phyloP scores from a whole-genome alignment of 192 early-diverging fungal genomes.

The Coemansia sp. region DNA sequence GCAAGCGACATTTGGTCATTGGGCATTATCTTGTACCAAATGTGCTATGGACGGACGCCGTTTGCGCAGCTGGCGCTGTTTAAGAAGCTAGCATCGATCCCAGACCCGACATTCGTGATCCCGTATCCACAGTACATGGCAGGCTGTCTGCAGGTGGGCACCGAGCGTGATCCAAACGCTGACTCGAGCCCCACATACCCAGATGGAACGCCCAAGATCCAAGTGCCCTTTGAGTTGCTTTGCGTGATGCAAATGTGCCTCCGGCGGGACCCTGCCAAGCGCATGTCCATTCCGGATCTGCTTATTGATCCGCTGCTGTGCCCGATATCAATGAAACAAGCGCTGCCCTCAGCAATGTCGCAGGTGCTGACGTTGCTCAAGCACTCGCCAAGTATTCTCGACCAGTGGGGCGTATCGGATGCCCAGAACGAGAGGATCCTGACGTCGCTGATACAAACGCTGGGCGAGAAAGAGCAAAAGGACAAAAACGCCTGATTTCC shows the following conservation, averaged over 20 bases:
- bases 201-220: slow-evolving; percentile 22
- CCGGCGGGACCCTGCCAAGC: slow-evolving; percentile 61
- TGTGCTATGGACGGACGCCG: slow-evolving; percentile 83
- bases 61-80: slow-evolving; percentile 71
- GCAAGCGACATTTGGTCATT: slow-evolving; percentile 90
- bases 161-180: slow-evolving; percentile 34
- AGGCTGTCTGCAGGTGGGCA: slow-evolving; percentile 37
- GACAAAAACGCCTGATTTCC: neutral
- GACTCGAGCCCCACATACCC: slow-evolving; percentile 6
- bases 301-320: slow-evolving; percentile 65
- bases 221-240: slow-evolving; percentile 57
- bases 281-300: slow-evolving; percentile 69
- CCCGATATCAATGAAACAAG: slow-evolving; percentile 41
- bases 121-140: slow-evolving; percentile 57
- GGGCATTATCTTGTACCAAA: slow-evolving; percentile 90
- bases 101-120: slow-evolving; percentile 67
- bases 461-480: slow-evolving; percentile 28
- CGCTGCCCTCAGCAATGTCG: slow-evolving; percentile 39
- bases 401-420: slow-evolving; percentile 47
- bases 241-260: slow-evolving; percentile 72
- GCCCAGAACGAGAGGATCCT: slow-evolving; percentile 44
- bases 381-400: slow-evolving; percentile 35
- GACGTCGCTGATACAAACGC: slow-evolving; percentile 17
- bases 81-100: slow-evolving; percentile 72
- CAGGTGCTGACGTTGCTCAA: slow-evolving; percentile 48